phyloP scores from a whole-genome alignment of 2,329 filamentous ascomycete species.

The Tolypocladium nubicola region DNA sequence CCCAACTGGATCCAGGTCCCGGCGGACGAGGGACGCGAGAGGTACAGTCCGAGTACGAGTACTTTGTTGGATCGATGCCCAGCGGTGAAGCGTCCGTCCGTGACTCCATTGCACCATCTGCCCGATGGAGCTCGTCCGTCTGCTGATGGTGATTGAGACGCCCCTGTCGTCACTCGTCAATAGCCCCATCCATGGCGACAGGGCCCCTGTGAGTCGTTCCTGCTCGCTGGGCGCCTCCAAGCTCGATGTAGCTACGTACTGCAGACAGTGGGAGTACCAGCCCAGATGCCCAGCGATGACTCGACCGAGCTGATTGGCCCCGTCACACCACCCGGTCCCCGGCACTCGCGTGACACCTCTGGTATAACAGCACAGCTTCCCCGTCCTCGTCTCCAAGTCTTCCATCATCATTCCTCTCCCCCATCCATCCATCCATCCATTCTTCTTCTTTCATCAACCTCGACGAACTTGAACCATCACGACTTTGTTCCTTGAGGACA shows the following conservation, averaged over 20 bases:
- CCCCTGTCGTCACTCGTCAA: neutral
- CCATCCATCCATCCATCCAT: constrained; percentile 1
- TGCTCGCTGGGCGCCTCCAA: too few relatives aligned
- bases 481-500: neutral
- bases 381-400: constrained; percentile 2
- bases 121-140: neutral
- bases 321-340: constrained; percentile 5
- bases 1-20: neutral
- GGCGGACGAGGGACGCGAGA: neutral
- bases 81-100: neutral
- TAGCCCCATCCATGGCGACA: neutral
- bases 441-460: constrained; percentile 1
- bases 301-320: constrained; percentile 6
- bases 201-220: neutral
- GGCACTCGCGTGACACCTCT: constrained; percentile 11
- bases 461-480: neutral
- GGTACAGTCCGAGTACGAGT: neutral
- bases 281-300: neutral
- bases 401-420: neutral
- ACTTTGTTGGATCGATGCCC: neutral
- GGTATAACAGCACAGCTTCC: constrained; percentile 10
- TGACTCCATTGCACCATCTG: neutral
- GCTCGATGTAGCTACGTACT: too few relatives aligned
- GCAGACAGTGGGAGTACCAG: neutral
- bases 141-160: neutral